These are phyloP conservation scores for Cladosporium austrohemisphaericum DNA, from an alignment of 2,329 filamentous ascomycete genomes.

Conservation along the genomic window DNA sequence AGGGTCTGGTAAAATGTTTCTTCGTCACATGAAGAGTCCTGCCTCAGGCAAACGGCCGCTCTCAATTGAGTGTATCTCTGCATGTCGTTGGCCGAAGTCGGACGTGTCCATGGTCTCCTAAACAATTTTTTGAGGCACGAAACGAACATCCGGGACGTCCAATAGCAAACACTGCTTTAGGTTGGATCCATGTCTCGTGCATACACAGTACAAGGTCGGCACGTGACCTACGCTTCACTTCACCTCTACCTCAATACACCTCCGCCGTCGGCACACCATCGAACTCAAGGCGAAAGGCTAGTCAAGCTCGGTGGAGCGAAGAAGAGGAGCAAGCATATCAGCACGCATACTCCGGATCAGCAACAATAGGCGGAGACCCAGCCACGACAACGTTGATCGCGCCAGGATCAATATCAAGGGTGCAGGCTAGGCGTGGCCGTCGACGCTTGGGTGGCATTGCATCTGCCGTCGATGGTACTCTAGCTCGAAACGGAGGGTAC, in stretches of 20 bases:
- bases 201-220: slow-evolving; percentile 8
- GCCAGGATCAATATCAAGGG: slow-evolving; percentile 38
- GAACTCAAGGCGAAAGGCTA: slow-evolving; percentile 21
- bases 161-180: slow-evolving; percentile 13
- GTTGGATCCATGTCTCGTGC: slow-evolving; percentile 10
- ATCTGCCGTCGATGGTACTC: slow-evolving; percentile 34
- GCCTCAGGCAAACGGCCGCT: slow-evolving; percentile 8
- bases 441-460: slow-evolving; percentile 44
- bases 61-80: not conserved
- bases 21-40: slow-evolving; percentile 6
- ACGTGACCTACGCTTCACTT: slow-evolving; percentile 16
- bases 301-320: slow-evolving; percentile 16
- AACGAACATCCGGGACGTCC: slow-evolving; percentile 13
- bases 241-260: slow-evolving; percentile 14
- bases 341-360: slow-evolving; percentile 39
- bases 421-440: slow-evolving; percentile 41
- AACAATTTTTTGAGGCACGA: slow-evolving; percentile 11
- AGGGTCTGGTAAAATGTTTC: not conserved
- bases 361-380: slow-evolving; percentile 43
- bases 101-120: slow-evolving; percentile 12
- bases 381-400: slow-evolving; percentile 39
- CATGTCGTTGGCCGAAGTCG: slow-evolving; percentile 9
- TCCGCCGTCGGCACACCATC: slow-evolving; percentile 18
- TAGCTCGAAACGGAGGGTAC: slow-evolving; percentile 21
- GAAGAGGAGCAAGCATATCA: slow-evolving; percentile 23